Evolutionary conservation across 176 grass and related monocot genomes (phyloP), one percentile per base, ranked within the genome.

Genomic region (Triticum monococcum): DNA sequence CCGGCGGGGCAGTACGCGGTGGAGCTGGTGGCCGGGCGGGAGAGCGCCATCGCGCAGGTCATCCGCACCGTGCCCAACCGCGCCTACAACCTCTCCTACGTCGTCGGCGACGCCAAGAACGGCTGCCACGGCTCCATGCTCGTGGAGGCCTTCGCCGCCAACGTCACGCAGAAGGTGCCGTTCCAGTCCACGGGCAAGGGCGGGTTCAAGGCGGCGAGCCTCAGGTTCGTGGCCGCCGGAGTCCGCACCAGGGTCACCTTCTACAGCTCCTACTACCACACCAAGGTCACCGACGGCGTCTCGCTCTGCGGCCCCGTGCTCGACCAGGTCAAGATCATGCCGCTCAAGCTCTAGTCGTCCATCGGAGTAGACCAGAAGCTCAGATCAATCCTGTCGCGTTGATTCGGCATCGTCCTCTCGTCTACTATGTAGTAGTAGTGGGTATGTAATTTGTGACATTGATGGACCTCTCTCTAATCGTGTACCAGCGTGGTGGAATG

Each of bases 261-360:
- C 90, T 99, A 99, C 64, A 99, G 94, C 87, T 99, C 92, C 4
- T 94, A 91, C 84, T 99, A 99, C 89, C 97, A 99, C 82, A 96
- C 97, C 30, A 98, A 95, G 68, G 79, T 12, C 26, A 87, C 46
- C 46, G 89, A 96, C 6, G 86, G 81, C 46, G 89, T 90, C 25
- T 91, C 97, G 8, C 90, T 99, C 16, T 99, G 97, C 84, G 97
- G 97, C 35, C 97, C 97, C 7, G 92, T 99, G 50, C 73, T 96
- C 45, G 94, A 99, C 69, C 88, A 96, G 69, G 90, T 99, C 50
- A 92, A 86, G 88, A 92, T 96, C 79, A 60, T 90, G 84, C 94
- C 90, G 43, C 26, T 94, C 52, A 89, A 91, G 77, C 71, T 88
- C 2, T 98, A 86, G 86, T 4, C 16, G 2, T 54, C 50, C 50